Evolutionary conservation across 257 asterid species (phyloP).

Genomic region (Plantago ovata): DNA sequence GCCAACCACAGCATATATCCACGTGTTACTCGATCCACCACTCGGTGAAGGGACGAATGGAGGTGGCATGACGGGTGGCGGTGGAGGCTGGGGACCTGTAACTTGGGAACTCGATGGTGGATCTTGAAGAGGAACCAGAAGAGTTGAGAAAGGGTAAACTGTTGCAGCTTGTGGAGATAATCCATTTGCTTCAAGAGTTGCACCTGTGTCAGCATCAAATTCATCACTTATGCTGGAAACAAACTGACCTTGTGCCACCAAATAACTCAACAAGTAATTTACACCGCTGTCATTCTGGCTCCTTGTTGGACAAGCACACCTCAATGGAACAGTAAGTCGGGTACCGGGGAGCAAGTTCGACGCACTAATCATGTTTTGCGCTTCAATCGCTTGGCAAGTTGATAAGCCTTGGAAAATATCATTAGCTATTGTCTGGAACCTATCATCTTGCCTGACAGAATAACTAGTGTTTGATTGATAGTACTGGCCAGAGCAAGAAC

Average conservation of each 20-base stretch:
- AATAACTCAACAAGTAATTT: slow-evolving; percentile 56
- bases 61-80: slow-evolving; percentile 25
- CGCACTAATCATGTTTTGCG: slow-evolving; percentile 27
- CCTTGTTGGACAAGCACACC: slow-evolving; percentile 86
- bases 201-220: slow-evolving; percentile 34
- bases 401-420: slow-evolving; percentile 53
- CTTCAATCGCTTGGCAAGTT: slow-evolving; percentile 62
- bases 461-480: slow-evolving; percentile 58
- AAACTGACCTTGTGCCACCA: slow-evolving; percentile 30
- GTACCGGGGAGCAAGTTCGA: slow-evolving; percentile 20
- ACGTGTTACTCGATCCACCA: slow-evolving; percentile 42
- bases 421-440: slow-evolving; percentile 32
- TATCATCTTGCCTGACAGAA: slow-evolving; percentile 16
- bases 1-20: slow-evolving; percentile 62
- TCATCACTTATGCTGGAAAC: slow-evolving; percentile 26
- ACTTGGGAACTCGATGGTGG: slow-evolving; percentile 49
- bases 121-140: slow-evolving; percentile 59
- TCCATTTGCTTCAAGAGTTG: slow-evolving; percentile 50
- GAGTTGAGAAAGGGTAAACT: slow-evolving; percentile 57
- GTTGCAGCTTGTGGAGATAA: slow-evolving; percentile 26
- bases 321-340: slow-evolving; percentile 52
- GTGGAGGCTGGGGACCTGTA: slow-evolving; percentile 48
- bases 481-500: slow-evolving; percentile 66
- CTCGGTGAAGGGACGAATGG: slow-evolving; percentile 26
- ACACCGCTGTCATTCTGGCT: slow-evolving; percentile 42